These are phyloP conservation scores for Fusarium piperis DNA, from an alignment of 2,329 filamentous ascomycete species.

Conservation along the genomic window DNA sequence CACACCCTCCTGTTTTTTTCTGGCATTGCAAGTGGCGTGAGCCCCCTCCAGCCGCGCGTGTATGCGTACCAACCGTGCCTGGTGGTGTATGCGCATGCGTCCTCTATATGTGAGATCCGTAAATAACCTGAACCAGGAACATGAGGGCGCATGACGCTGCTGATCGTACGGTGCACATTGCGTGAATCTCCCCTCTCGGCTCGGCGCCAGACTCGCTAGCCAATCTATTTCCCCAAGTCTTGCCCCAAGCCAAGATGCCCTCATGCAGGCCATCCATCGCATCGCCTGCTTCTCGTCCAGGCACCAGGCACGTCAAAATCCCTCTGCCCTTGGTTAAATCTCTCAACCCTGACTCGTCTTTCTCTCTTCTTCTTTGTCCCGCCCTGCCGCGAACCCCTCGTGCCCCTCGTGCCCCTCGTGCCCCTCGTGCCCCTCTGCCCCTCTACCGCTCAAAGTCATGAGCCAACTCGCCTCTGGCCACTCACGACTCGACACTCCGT, in stretches of 20 bases:
- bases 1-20: constrained; percentile 14
- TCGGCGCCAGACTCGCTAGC: neutral
- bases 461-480: neutral
- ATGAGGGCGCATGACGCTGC: constrained; percentile 4
- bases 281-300: neutral
- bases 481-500: neutral
- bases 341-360: constrained; percentile 7
- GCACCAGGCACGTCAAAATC: neutral
- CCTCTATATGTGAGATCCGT: constrained; percentile 20
- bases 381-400: neutral
- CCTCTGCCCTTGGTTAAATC: neutral
- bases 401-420: neutral
- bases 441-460: neutral
- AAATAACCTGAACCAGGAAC: constrained; percentile 6
- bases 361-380: neutral
- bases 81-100: neutral
- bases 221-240: neutral
- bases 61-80: constrained; percentile 7
- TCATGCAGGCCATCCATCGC: neutral
- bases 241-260: neutral
- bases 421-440: neutral
- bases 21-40: constrained; percentile 20
- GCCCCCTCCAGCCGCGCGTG: constrained; percentile 30
- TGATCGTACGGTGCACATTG: neutral
- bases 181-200: neutral